These are phyloP conservation scores for Aspergillus sp. DNA, from an alignment of 2,329 filamentous ascomycete genomes.

Conservation along the genomic window DNA sequence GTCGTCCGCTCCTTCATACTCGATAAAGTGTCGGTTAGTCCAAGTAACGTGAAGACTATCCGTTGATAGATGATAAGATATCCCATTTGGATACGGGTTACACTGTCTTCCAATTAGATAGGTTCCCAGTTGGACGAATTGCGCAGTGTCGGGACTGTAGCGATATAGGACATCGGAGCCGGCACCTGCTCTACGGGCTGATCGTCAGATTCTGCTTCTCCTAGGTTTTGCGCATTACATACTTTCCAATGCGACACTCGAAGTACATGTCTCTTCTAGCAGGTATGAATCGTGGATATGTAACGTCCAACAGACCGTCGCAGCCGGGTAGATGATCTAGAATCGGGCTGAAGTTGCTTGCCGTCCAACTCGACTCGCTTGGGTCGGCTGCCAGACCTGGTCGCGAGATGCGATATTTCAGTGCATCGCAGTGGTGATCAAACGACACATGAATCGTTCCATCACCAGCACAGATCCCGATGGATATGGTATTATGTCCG, in stretches of 20 bases:
- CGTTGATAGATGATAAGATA: not conserved
- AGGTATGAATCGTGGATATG: constrained; percentile 1
- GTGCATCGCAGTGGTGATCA: constrained; percentile 2
- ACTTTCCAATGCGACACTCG: constrained; percentile 6
- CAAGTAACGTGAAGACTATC: not conserved
- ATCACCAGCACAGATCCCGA: constrained; percentile 3
- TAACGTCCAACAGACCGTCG: not conserved
- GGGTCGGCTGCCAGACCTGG: not conserved
- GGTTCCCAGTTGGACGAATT: not conserved
- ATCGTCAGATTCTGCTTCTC: not conserved
- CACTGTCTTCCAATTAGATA: not conserved
- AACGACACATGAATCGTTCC: constrained; percentile 4
- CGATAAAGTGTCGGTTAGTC: constrained; percentile 6
- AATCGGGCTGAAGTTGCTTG: not conserved
- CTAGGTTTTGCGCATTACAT: not conserved
- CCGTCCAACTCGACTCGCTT: not conserved
- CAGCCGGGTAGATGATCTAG: constrained; percentile 1
- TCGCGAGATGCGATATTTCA: constrained; percentile 2
- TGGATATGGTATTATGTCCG: constrained; percentile 4
- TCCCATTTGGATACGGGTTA: constrained; percentile 1
- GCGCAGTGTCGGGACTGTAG: not conserved
- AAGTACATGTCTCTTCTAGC: not conserved
- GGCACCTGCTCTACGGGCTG: not conserved
- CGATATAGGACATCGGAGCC: constrained; percentile 1
- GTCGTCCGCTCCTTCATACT: not conserved